phyloP scores from a whole-genome alignment of 1,284 basidiomycete species.

The Rhodotorula sp. region DNA sequence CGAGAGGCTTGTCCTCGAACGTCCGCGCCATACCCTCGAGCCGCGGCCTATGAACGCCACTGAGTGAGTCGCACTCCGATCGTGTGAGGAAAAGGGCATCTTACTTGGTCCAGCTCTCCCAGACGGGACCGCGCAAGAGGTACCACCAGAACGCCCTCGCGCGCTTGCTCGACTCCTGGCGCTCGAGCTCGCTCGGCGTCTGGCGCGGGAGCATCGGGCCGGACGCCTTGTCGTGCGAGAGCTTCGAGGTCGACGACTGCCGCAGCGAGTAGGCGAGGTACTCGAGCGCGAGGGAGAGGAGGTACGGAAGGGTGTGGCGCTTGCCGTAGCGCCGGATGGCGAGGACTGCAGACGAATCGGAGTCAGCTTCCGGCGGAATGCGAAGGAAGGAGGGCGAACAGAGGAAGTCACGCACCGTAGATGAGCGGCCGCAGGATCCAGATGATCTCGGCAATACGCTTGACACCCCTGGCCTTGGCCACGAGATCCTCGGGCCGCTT shows the following conservation, averaged over 20 bases:
- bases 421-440: slow-evolving; percentile 49
- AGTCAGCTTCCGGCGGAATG: neutral
- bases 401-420: slow-evolving; percentile 44
- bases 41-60: slow-evolving; percentile 43
- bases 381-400: too few species aligned
- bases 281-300: slow-evolving; percentile 48
- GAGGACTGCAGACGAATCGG: slow-evolving; percentile 36
- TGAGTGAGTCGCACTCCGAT: too few species aligned
- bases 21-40: slow-evolving; percentile 45
- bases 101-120: slow-evolving; percentile 51
- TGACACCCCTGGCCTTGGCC: slow-evolving; percentile 37
- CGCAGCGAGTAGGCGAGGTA: slow-evolving; percentile 47
- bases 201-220: slow-evolving; percentile 31
- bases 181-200: slow-evolving; percentile 48
- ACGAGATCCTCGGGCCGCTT: slow-evolving; percentile 47
- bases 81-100: slow-evolving; percentile 1
- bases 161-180: slow-evolving; percentile 50
- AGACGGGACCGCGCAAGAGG: slow-evolving; percentile 52
- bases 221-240: slow-evolving; percentile 24
- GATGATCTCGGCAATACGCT: slow-evolving; percentile 46
- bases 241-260: slow-evolving; percentile 21
- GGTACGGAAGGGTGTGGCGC: slow-evolving; percentile 46
- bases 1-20: slow-evolving; percentile 49
- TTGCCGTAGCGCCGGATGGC: slow-evolving; percentile 46
- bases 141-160: slow-evolving; percentile 53